Evolutionary conservation across 805 yeast genomes (phyloP).

Genomic region (Yueomyces sp.): DNA sequence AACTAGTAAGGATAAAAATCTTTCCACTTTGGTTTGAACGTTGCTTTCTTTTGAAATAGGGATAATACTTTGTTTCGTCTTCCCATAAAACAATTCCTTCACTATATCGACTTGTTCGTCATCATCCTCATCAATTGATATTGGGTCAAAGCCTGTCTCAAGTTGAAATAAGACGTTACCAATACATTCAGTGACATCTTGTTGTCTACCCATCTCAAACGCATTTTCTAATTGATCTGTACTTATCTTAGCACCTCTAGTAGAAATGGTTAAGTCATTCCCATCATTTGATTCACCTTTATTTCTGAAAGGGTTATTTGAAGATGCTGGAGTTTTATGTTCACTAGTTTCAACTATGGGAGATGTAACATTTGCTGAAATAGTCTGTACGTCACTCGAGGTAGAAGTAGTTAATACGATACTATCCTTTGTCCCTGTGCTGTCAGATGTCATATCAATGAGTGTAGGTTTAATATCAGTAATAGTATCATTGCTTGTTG

Average conservation of each 20-base stretch:
- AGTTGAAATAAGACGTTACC: constrained; percentile 85
- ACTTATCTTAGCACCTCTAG: constrained; percentile 23
- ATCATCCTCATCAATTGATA: constrained; percentile 52
- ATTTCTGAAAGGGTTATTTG: not conserved
- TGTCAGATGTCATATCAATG: not conserved
- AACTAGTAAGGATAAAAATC: constrained; percentile 71
- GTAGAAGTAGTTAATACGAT: not conserved
- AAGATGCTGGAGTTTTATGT: not conserved
- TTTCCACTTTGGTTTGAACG: constrained; percentile 45
- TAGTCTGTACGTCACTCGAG: not conserved
- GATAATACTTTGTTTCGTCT: constrained; percentile 60
- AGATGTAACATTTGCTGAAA: not conserved
- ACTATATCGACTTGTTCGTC: constrained; percentile 75
- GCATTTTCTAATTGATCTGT: constrained; percentile 62
- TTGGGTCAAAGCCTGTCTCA: constrained; percentile 75
- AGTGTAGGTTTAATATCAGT: not conserved
- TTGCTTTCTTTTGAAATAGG: constrained; percentile 29
- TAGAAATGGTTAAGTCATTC: constrained; percentile 8
- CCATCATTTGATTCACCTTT: constrained; percentile 3
- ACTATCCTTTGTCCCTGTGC: too few species aligned
- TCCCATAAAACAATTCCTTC: constrained; percentile 74
- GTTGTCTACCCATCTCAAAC: constrained; percentile 78
- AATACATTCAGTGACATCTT: constrained; percentile 95
- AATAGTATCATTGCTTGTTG: not conserved
- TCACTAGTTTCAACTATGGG: not conserved